These are phyloP conservation scores for Candida cerambycidarum DNA, from an alignment of 805 yeast species.

Conservation along the genomic window DNA sequence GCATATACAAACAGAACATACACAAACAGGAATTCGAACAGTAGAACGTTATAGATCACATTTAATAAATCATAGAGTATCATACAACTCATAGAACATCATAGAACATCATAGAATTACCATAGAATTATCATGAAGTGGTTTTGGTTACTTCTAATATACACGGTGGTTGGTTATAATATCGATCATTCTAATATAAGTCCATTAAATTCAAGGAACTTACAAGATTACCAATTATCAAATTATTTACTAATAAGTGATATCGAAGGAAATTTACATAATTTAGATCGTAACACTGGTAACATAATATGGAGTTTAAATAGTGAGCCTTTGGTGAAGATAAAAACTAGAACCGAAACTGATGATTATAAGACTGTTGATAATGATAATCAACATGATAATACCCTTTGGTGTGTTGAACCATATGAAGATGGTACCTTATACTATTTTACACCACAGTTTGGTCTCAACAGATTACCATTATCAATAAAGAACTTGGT, in stretches of 20 bases:
- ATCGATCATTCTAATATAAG: slow-evolving; percentile 14
- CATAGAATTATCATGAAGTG: background rate
- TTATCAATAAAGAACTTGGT: slow-evolving; percentile 76
- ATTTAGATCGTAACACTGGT: slow-evolving; percentile 74
- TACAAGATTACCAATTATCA: slow-evolving; percentile 51
- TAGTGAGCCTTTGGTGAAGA: slow-evolving; percentile 59
- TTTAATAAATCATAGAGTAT: too few species aligned
- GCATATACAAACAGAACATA: too few species aligned
- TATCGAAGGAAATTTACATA: slow-evolving; percentile 85
- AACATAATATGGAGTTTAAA: slow-evolving; percentile 72
- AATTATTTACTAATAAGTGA: slow-evolving; percentile 71
- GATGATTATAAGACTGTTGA: slow-evolving; percentile 12
- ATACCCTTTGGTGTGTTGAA: slow-evolving; percentile 80
- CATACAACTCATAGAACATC: too few species aligned
- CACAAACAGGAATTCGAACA: too few species aligned
- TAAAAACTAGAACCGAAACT: slow-evolving; percentile 20
- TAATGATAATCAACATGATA: slow-evolving; percentile 14
- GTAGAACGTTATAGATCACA: too few species aligned
- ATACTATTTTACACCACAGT: slow-evolving; percentile 71
- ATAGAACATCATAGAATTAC: too few species aligned
- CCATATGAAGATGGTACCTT: slow-evolving; percentile 84
- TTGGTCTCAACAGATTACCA: slow-evolving; percentile 80
- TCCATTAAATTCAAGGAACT: slow-evolving; percentile 39
- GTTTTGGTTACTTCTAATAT: background rate
- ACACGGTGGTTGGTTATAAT: background rate